These are phyloP conservation scores for Stagonosporopsis vannaccii DNA, from an alignment of 2,329 filamentous ascomycete species.

Conservation along the genomic window DNA sequence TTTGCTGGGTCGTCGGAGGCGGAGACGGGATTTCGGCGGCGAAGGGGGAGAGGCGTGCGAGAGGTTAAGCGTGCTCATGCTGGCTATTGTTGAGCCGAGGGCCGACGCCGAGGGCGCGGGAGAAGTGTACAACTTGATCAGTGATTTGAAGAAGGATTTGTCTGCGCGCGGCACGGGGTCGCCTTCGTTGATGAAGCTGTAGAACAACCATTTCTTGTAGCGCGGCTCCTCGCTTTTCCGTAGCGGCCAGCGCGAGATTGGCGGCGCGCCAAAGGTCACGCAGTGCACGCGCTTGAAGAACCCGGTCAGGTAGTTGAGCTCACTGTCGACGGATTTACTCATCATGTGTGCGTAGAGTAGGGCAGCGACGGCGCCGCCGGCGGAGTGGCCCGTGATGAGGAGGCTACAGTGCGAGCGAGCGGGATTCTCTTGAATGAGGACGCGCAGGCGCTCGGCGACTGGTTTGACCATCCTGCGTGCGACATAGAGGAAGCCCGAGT, in stretches of 20 bases:
- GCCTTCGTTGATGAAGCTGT: slow-evolving; percentile 84
- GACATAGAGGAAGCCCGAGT: slow-evolving; percentile 79
- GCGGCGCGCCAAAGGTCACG: slow-evolving; percentile 84
- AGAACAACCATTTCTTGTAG: slow-evolving; percentile 73
- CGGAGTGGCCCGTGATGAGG: slow-evolving; percentile 85
- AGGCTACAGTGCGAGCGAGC: slow-evolving; percentile 70
- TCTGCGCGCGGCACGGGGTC: slow-evolving; percentile 82
- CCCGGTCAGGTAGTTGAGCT: slow-evolving; percentile 72
- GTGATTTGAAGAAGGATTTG: slow-evolving; percentile 74
- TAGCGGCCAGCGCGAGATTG: slow-evolving; percentile 75
- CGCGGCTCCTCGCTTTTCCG: slow-evolving; percentile 59
- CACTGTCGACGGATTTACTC: slow-evolving; percentile 65
- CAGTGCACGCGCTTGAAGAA: slow-evolving; percentile 83
- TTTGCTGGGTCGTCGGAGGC: slow-evolving; percentile 29
- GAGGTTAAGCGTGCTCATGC: slow-evolving; percentile 38
- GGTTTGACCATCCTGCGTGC: slow-evolving; percentile 77
- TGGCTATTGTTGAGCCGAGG: slow-evolving; percentile 26
- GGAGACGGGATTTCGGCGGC: slow-evolving; percentile 26
- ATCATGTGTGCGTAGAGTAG: slow-evolving; percentile 86
- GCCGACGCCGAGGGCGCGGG: slow-evolving; percentile 57
- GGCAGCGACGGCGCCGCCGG: slow-evolving; percentile 82
- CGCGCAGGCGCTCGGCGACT: slow-evolving; percentile 73
- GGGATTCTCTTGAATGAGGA: slow-evolving; percentile 76
- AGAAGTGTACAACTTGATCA: slow-evolving; percentile 73
- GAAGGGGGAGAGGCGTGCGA: slow-evolving; percentile 13